phyloP scores from a whole-genome alignment of 2,329 filamentous ascomycete genomes.

The Alternaria sp. region DNA sequence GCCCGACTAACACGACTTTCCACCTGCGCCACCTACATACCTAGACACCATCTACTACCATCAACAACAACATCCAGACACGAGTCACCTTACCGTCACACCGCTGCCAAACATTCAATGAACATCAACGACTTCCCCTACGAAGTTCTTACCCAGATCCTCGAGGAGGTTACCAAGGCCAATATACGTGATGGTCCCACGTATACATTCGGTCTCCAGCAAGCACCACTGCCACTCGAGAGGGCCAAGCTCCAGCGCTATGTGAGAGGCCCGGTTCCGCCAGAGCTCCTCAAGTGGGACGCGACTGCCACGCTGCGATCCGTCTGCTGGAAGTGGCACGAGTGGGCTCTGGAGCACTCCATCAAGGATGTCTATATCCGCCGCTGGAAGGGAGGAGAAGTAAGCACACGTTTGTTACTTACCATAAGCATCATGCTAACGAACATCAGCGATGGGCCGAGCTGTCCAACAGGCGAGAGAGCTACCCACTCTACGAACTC shows the following conservation, averaged over 20 bases:
- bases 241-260: conserved; percentile 58
- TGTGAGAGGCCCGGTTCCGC: conserved; percentile 60
- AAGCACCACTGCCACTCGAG: conserved; percentile 58
- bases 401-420: conserved; percentile 23
- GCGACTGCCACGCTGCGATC: conserved; percentile 58
- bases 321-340: conserved; percentile 61
- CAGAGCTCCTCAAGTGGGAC: conserved; percentile 62
- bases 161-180: conserved; percentile 57
- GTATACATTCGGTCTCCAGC: conserved; percentile 63
- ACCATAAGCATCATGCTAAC: conserved; percentile 20
- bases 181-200: conserved; percentile 58
- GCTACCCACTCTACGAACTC: conserved; percentile 59
- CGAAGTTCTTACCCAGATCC: conserved; percentile 62
- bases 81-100: conserved; percentile 17
- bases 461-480: conserved; percentile 54
- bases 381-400: conserved; percentile 59
- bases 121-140: conserved; percentile 60
- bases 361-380: conserved; percentile 61
- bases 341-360: conserved; percentile 62
- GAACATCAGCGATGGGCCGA: conserved; percentile 59
- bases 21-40: conserved; percentile 10
- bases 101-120: conserved; percentile 43
- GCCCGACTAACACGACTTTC: conserved; percentile 21
- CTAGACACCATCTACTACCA: background rate
- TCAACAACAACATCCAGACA: conserved; percentile 15